Evolutionary conservation across 106 monocot species (phyloP), one percentile per base, ranked within the genome.

Genomic region (Amphibolis antarctica): DNA sequence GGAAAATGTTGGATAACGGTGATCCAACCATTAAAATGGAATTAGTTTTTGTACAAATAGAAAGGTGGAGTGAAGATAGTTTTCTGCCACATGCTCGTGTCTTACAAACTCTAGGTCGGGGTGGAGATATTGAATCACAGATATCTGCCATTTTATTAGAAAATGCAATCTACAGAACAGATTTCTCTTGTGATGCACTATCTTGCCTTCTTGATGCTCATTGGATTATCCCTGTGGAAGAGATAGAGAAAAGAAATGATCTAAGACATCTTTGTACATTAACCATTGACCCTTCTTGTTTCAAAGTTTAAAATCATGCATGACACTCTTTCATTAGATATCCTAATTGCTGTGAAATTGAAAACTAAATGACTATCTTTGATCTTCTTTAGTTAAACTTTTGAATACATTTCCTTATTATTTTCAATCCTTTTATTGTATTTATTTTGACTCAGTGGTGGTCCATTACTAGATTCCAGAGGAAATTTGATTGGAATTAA

Each of bases 401-500:
- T 4, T n/a, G 3, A 49, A 14, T 4, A n/a, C 3, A 13, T 49
- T 14, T n/a, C 11, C 48, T 49, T 9, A 49, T 13, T 49, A 49
- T 17, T 4, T 49, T 49, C 17, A 49, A 13, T 25, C 14, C 28
- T 56, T 56, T 11, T 56, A 15, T 12, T 56, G 23, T 65, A 22
- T 63, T 63, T 15, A 7, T 63, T 46, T 14, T 46, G 14, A 63
- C 26, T 74, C 93, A 98, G 96, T 70, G 89, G 96, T 45, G 89
- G 89, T 61, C 96, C 89, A 50, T 73, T 96, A 69, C 66, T 98
- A 36, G 89, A 98, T 50, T 98, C 82, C 5, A 90, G 78, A 75
- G 96, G 89, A 70, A 78, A 86, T 66, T 60, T 98, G 80, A 80
- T 98, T 68, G 96, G 90, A 61, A 90, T 98, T 53, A 98, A 98